Percentiles rank a stretch among this genome's conserved stretches.
These are phyloP conservation scores for Zymoseptoria passerinii DNA, from an alignment of 2,329 filamentous ascomycete genomes.

Conservation along the genomic window DNA sequence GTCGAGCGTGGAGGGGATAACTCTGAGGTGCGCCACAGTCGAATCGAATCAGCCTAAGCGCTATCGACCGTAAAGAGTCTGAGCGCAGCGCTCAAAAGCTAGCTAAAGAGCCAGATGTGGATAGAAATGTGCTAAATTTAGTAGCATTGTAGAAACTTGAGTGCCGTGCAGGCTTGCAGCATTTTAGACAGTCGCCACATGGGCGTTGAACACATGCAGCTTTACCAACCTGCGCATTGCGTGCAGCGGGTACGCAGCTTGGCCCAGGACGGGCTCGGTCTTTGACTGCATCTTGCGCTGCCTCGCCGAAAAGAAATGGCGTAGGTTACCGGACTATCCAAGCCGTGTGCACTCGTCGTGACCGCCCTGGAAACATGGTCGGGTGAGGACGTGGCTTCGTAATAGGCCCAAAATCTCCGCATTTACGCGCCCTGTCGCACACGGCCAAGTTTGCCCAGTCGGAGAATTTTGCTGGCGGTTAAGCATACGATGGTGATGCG, in stretches of 20 bases:
- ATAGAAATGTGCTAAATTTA: background rate
- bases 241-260: background rate
- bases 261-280: background rate
- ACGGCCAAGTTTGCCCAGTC: background rate
- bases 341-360: background rate
- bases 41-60: background rate
- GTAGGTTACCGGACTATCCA: background rate
- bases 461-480: slow-evolving; percentile 3
- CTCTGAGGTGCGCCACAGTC: background rate
- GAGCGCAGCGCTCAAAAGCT: background rate
- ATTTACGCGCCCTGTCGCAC: background rate
- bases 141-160: background rate
- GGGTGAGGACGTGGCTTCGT: background rate
- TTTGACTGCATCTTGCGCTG: background rate
- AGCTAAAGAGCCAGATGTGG: background rate
- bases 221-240: background rate
- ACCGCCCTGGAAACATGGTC: background rate
- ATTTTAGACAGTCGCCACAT: background rate
- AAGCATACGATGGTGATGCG: slow-evolving; percentile 2
- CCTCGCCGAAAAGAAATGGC: background rate
- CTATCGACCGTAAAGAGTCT: background rate
- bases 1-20: background rate
- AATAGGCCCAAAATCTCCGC: background rate
- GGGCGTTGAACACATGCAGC: background rate
- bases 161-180: background rate